phyloP scores from a whole-genome alignment of 768 basidiomycete genomes.

The Tulasnella sp. region DNA sequence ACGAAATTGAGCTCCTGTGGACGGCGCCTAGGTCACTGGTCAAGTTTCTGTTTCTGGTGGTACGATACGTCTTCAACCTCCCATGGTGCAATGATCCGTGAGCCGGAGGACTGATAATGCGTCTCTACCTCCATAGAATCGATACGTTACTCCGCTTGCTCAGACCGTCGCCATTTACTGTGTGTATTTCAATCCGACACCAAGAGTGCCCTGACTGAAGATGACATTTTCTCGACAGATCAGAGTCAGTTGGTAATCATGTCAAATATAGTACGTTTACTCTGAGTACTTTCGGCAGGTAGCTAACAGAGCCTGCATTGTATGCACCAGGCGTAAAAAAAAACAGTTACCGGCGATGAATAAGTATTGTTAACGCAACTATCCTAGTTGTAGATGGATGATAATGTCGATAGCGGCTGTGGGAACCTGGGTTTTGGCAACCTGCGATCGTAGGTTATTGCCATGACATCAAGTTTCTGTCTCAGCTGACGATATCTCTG shows the following conservation, averaged over 20 bases:
- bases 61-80: not conserved
- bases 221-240: not conserved
- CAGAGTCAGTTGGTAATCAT: not conserved
- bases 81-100: not conserved
- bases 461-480: not conserved
- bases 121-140: not conserved
- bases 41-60: not conserved
- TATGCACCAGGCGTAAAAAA: too few species aligned
- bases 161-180: not conserved
- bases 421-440: not conserved
- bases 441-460: not conserved
- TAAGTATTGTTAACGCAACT: too few species aligned
- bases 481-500: not conserved
- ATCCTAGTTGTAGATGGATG: not conserved
- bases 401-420: not conserved
- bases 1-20: not conserved
- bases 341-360: too few species aligned
- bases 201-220: not conserved
- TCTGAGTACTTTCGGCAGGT: not conserved
- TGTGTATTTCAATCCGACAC: not conserved
- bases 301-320: not conserved
- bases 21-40: not conserved
- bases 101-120: not conserved
- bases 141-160: not conserved
- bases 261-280: not conserved